Evolutionary conservation across 805 yeast species (phyloP).

Genomic region (Monosporozyma yasuniensis): DNA sequence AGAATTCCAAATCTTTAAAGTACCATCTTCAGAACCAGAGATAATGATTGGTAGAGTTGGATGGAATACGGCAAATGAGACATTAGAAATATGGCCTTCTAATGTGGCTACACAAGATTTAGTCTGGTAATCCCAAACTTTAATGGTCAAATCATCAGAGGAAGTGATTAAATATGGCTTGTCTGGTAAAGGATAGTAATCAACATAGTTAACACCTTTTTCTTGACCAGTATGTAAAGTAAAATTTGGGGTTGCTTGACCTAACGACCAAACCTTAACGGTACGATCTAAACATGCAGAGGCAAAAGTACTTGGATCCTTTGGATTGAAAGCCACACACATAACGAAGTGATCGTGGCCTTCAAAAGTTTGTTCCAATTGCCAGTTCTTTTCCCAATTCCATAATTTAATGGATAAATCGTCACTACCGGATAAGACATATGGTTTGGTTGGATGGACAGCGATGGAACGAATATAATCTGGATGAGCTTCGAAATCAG

Average conservation of each 20-base stretch:
- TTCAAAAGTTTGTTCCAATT: slow-evolving; percentile 78
- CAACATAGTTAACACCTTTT: slow-evolving; percentile 92
- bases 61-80: slow-evolving; percentile 94
- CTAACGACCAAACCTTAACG: slow-evolving; percentile 93
- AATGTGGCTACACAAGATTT: slow-evolving; percentile 90
- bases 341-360: slow-evolving; percentile 95
- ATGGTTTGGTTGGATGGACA: slow-evolving; percentile 90
- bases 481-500: slow-evolving; percentile 96
- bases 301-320: slow-evolving; percentile 95
- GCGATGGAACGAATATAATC: slow-evolving; percentile 91
- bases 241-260: slow-evolving; percentile 80
- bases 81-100: slow-evolving; percentile 90
- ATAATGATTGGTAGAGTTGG: slow-evolving; percentile 93
- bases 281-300: slow-evolving; percentile 95
- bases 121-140: slow-evolving; percentile 95
- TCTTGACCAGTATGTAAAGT: slow-evolving; percentile 85
- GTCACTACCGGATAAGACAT: slow-evolving; percentile 80
- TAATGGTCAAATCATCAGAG: slow-evolving; percentile 82
- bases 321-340: slow-evolving; percentile 92
- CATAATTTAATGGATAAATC: slow-evolving; percentile 87
- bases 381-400: slow-evolving; percentile 97
- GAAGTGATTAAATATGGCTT: slow-evolving; percentile 91
- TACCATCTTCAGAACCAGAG: slow-evolving; percentile 95
- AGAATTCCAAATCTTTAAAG: slow-evolving; percentile 90
- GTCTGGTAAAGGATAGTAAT: slow-evolving; percentile 94